Evolutionary conservation across 306 rosid species (phyloP).

Genomic region (Rosa lucieae): DNA sequence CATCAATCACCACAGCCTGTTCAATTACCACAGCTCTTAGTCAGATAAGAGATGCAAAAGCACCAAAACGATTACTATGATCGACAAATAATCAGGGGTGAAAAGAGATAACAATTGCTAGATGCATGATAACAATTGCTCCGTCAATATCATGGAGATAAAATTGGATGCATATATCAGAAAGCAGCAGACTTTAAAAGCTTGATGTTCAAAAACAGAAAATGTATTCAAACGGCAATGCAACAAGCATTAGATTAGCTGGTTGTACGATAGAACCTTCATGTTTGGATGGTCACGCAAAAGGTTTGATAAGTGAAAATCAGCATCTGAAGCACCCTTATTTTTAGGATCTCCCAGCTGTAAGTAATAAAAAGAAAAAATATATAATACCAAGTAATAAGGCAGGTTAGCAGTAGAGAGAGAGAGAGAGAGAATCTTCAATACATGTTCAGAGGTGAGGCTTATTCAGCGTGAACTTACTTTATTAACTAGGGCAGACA

Average conservation of each 20-base stretch:
- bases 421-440: background rate
- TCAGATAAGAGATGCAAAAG: conserved; percentile 13
- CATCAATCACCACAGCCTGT: conserved; percentile 87
- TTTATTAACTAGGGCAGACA: conserved; percentile 88
- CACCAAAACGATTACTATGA: background rate
- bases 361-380: conserved; percentile 19
- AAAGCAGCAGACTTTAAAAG: background rate
- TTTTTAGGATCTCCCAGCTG: conserved; percentile 97
- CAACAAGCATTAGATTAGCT: conserved; percentile 6
- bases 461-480: conserved; percentile 47
- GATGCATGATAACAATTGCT: background rate
- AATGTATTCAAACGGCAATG: background rate
- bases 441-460: background rate
- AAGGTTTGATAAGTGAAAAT: conserved; percentile 82
- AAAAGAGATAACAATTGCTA: background rate
- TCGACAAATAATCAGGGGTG: background rate
- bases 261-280: conserved; percentile 55
- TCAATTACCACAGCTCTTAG: conserved; percentile 7
- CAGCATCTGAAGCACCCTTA: conserved; percentile 94
- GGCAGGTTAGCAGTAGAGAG: background rate
- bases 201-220: background rate
- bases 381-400: background rate
- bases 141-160: background rate
- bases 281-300: conserved; percentile 91
- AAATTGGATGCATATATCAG: background rate